Evolutionary conservation across 257 asterid genomes (phyloP), one percentile per base, ranked within the genome.

Genomic region (Gardenia jasminoides): DNA sequence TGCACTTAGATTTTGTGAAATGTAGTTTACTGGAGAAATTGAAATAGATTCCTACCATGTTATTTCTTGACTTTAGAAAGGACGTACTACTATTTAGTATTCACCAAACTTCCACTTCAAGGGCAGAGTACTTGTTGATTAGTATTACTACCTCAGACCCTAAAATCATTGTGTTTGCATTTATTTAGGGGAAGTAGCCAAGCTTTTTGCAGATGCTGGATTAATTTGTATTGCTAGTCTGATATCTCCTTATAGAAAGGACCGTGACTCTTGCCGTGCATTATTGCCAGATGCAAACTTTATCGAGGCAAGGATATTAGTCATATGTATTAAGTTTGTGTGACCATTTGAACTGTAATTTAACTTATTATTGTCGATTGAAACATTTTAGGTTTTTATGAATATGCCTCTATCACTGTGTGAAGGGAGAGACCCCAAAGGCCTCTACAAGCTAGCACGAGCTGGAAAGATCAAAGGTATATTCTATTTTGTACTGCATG

Each of bases 141-240:
- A 26, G 26, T 61, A 30, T 64, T 64, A 26, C 30, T 64, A 30
- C 41, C 41, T 22, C 0, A 8, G 10, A 10, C 22, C 28, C 11
- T n/a, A 58, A n/a, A n/a, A 75, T 7, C 56, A 36, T 50, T 28
- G 30, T 65, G 56, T n/a, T 52, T 24, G 11, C 66, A 28, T 76
- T 41, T 70, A 30, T 33, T 12, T 82, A 94, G 99, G 99, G 84
- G 99, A 94, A 87, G 94, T 89, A 41, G 96, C 97, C 20, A 94
- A 91, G 93, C 99, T 94, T 81, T 94, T 94, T 88, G 96, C 99
- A 70, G 99, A 94, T 89, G 95, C 95, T 79, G 99, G 99, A 80
- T 86, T 94, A 85, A 90, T 94, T 82, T 94, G 99, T 90, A 91
- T 94, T 76, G 97, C 99, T 59, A 94, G 99, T 83, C 80, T 94